phyloP scores from a whole-genome alignment of 1,284 basidiomycete species.

The Fomitopsis betulina region DNA sequence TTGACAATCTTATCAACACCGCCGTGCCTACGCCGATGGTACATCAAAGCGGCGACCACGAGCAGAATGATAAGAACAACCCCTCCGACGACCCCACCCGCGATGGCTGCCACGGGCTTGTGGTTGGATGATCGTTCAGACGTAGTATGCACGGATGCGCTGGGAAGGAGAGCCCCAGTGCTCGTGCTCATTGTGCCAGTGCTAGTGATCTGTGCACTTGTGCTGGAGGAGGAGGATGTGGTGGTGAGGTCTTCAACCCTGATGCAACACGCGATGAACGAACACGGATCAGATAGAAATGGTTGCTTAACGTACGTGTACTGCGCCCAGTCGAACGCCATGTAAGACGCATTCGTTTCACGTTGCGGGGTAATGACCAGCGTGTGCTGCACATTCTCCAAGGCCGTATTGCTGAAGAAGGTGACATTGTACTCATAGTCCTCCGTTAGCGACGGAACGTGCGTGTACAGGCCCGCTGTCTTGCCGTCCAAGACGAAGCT shows the following conservation, averaged over 20 bases:
- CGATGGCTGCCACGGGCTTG: not conserved
- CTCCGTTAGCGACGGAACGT: not conserved
- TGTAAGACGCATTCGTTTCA: not conserved
- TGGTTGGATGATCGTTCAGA: not conserved
- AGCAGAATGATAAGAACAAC: not conserved
- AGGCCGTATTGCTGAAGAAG: not conserved
- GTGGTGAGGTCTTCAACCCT: not conserved
- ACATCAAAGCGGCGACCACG: not conserved
- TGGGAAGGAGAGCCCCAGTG: not conserved
- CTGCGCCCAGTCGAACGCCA: not conserved
- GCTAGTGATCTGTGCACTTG: not conserved
- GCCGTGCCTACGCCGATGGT: not conserved
- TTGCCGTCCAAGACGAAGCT: not conserved
- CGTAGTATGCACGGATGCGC: not conserved
- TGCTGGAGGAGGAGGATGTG: not conserved
- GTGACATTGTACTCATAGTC: not conserved
- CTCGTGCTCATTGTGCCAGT: not conserved
- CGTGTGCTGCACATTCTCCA: not conserved
- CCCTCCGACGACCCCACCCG: not conserved
- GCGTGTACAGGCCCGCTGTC: not conserved
- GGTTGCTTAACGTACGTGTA: not conserved
- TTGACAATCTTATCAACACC: not conserved
- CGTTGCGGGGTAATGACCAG: not conserved
- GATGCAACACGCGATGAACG: not conserved
- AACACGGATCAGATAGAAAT: not conserved